phyloP scores from a whole-genome alignment of 2,329 filamentous ascomycete species.

The Pseudogymnoascus sp. region DNA sequence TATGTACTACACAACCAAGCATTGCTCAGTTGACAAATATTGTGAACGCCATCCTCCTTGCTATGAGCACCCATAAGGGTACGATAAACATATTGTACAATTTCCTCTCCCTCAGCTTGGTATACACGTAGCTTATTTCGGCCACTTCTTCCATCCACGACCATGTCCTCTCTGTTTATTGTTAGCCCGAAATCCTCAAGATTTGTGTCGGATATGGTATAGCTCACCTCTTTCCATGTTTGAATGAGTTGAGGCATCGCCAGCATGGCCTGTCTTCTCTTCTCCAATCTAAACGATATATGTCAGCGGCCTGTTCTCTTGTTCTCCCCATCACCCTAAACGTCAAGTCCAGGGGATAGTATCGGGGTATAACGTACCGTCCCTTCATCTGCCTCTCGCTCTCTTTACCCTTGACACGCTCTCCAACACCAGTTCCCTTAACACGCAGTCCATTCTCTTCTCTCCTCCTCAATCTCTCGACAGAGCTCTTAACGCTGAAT shows the following conservation, averaged over 20 bases:
- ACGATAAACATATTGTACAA: conserved; percentile 8
- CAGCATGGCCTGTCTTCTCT: conserved; percentile 85
- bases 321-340: not conserved
- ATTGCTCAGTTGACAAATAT: conserved; percentile 5
- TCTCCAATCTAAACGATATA: conserved; percentile 58
- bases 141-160: conserved; percentile 68
- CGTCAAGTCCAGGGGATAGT: not conserved
- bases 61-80: conserved; percentile 7
- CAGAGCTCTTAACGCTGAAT: conserved; percentile 66
- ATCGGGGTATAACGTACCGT: conserved; percentile 45
- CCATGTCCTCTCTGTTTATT: conserved; percentile 56
- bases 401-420: conserved; percentile 90
- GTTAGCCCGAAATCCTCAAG: conserved; percentile 30
- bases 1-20: conserved; percentile 2
- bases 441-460: conserved; percentile 76
- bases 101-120: not conserved
- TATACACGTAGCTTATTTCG: conserved; percentile 36
- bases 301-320: not conserved
- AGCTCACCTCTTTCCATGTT: conserved; percentile 81
- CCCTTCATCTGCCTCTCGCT: conserved; percentile 82
- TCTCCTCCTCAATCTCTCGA: conserved; percentile 60
- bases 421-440: conserved; percentile 86
- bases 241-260: conserved; percentile 89
- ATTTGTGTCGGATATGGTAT: not conserved
- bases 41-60: conserved; percentile 10